phyloP scores from a whole-genome alignment of 345 rosid genomes.

The Trapa incisa region DNA sequence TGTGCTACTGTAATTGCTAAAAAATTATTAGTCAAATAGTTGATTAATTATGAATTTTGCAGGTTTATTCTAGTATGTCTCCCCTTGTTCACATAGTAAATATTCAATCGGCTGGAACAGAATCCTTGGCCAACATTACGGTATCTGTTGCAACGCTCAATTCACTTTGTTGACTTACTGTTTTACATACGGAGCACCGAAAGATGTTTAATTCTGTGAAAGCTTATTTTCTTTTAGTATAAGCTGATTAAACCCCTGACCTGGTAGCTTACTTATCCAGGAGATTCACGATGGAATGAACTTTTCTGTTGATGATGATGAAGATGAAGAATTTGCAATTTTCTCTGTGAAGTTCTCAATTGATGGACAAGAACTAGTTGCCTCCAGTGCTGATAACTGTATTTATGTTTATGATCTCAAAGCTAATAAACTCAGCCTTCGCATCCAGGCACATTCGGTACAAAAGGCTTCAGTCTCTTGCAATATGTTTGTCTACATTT shows the following conservation, averaged over 20 bases:
- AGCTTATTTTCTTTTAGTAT: neutral
- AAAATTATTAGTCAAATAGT: slow-evolving; percentile 1
- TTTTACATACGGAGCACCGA: neutral
- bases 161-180: neutral
- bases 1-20: neutral
- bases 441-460: slow-evolving; percentile 50
- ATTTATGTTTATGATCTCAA: slow-evolving; percentile 58
- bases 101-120: slow-evolving; percentile 34
- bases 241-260: neutral
- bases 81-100: slow-evolving; percentile 49
- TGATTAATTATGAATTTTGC: slow-evolving; percentile 16
- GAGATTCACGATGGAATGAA: slow-evolving; percentile 56
- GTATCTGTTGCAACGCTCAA: slow-evolving; percentile 18
- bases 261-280: slow-evolving; percentile 18
- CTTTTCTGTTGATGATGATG: slow-evolving; percentile 25
- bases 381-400: slow-evolving; percentile 29
- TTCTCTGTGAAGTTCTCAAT: slow-evolving; percentile 58
- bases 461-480: neutral
- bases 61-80: slow-evolving; percentile 59
- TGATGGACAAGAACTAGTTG: slow-evolving; percentile 61
- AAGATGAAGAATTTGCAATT: slow-evolving; percentile 22
- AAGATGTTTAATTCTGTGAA: neutral
- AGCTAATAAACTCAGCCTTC: slow-evolving; percentile 32
- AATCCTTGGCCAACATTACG: slow-evolving; percentile 47
- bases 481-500: neutral